Percentiles rank a stretch among this genome's conserved stretches.
Evolutionary conservation across 1,284 basidiomycete genomes (phyloP).

Genomic region (Hemileia vastatrix): DNA sequence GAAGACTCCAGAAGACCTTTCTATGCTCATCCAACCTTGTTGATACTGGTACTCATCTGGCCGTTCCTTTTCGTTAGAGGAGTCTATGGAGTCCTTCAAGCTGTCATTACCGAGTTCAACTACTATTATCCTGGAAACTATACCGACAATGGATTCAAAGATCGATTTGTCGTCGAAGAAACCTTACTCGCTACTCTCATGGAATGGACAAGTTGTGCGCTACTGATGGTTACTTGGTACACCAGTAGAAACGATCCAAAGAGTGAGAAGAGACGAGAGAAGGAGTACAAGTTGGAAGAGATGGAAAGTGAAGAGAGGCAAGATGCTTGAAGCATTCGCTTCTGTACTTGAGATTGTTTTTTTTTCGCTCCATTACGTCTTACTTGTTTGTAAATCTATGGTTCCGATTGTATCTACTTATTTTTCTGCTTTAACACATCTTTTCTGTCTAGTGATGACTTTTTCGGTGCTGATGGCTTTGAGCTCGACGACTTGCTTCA

Average conservation of each 20-base stretch:
- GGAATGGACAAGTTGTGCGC: constrained; percentile 26
- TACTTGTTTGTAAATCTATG: no score
- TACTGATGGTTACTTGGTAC: constrained; percentile 26
- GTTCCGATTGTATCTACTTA: no score
- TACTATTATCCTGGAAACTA: constrained; percentile 11
- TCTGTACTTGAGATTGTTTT: no score
- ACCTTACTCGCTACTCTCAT: constrained; percentile 26
- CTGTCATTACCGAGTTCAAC: constrained; percentile 24
- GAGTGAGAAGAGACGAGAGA: neutral
- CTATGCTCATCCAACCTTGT: constrained; percentile 24
- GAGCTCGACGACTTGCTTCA: no score
- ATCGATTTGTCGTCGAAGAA: constrained; percentile 14
- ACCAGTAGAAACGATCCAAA: constrained; percentile 4
- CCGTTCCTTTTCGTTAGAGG: constrained; percentile 28
- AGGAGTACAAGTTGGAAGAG: neutral
- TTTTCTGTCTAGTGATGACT: no score
- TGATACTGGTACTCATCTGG: constrained; percentile 26
- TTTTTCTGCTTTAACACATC: no score
- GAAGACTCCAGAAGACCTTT: constrained; percentile 17
- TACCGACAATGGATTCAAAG: neutral
- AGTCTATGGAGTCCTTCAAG: constrained; percentile 26
- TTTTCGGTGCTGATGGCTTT: no score
- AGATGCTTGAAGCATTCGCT: no score
- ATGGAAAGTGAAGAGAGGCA: neutral
- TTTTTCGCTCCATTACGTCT: no score